Evolutionary conservation across 129 eudicot species (phyloP).

Genomic region (Chrysanthemum lavandulifolium): DNA sequence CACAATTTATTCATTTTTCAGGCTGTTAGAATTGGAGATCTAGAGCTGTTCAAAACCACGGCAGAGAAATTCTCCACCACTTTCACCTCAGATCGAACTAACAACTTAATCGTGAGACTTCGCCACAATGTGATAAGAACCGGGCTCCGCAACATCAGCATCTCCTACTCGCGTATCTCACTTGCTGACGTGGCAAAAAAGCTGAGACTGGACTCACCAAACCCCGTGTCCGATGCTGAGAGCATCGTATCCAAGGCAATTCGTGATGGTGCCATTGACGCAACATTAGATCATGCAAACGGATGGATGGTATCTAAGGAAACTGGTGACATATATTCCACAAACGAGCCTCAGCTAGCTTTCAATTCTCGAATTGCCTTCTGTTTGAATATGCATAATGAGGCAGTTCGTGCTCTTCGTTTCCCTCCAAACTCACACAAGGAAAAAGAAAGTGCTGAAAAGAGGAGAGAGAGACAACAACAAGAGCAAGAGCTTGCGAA

Average conservation of each 20-base stretch:
- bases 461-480: conserved; percentile 97
- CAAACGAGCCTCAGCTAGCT: conserved; percentile 90
- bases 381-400: conserved; percentile 95
- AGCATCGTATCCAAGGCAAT: conserved; percentile 93
- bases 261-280: conserved; percentile 97
- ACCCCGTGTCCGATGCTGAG: conserved; percentile 95
- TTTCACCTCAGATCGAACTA: conserved; percentile 74
- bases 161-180: conserved; percentile 93
- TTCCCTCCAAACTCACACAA: conserved; percentile 90
- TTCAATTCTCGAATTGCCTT: conserved; percentile 94
- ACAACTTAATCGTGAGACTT: conserved; percentile 85
- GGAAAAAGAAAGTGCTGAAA: conserved; percentile 96
- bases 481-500: conserved; percentile 99
- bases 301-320: conserved; percentile 97
- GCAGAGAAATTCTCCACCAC: conserved; percentile 85
- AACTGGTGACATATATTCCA: conserved; percentile 93
- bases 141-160: conserved; percentile 95
- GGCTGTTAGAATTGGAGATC: conserved; percentile 97
- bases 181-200: conserved; percentile 84
- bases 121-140: conserved; percentile 96
- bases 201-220: conserved; percentile 78
- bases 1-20: conserved; percentile 28
- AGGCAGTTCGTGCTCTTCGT: conserved; percentile 91
- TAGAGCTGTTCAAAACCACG: conserved; percentile 70
- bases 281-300: conserved; percentile 80